A percentile compares a stretch with the other conserved stretches of the same genome.
Conservation (phyloP, 306 rosid species). For the Cucurbita argyrosperma region DNA sequence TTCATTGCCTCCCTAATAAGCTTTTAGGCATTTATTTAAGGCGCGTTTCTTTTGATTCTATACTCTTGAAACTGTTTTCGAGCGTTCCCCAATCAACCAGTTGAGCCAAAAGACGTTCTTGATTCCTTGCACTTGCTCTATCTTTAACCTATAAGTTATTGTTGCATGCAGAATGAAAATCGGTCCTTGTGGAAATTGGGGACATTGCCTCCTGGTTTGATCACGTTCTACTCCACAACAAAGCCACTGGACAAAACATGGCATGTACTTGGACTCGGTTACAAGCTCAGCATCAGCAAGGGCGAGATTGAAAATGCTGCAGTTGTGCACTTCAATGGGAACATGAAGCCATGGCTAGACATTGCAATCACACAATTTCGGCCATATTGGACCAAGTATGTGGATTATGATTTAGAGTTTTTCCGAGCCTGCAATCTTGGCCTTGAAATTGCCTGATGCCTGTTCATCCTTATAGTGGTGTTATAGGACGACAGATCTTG, state of each 20-base stretch:
- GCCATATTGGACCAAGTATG: constrained; percentile 58
- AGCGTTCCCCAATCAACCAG: not conserved
- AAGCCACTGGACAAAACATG: constrained; percentile 8
- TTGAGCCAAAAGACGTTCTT: not conserved
- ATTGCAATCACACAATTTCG: constrained; percentile 5
- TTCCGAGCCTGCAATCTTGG: constrained; percentile 87
- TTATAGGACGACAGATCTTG: not conserved
- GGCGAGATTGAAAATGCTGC: not conserved
- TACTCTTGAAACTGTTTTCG: not conserved
- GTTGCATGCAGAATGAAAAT: not conserved
- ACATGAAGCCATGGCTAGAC: constrained; percentile 8
- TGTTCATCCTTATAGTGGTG: not conserved
- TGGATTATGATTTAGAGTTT: constrained; percentile 58
- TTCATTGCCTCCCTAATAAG: constrained; percentile 57
- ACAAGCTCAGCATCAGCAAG: constrained; percentile 3
- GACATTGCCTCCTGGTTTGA: constrained; percentile 6
- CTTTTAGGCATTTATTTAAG: not conserved
- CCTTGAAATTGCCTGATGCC: constrained; percentile 10
- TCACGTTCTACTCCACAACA: constrained; percentile 2
- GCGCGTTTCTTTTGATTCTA: not conserved
- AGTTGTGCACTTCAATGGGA: constrained; percentile 5
- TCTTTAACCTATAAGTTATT: not conserved
- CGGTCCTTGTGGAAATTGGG: constrained; percentile 4
- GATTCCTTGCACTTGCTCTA: not conserved
- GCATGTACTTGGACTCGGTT: constrained; percentile 5